Evolutionary conservation across 495 filamentous ascomycete species (phyloP).

Genomic region (Staphylotrichum longicolle): DNA sequence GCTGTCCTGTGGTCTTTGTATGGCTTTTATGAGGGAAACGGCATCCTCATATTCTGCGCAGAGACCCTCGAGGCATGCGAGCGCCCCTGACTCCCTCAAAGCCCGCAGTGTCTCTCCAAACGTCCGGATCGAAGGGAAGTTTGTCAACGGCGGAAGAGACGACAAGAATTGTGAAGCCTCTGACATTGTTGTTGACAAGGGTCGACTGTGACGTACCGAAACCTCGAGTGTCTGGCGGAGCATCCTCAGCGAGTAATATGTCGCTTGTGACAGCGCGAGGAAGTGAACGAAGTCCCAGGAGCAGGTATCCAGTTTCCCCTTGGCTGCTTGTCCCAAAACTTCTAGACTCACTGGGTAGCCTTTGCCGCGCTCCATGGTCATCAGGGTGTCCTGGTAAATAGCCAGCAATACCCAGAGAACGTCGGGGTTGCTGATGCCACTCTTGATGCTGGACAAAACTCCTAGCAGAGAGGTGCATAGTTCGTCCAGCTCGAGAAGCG

Average conservation of each 20-base stretch:
- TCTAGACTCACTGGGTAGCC: constrained; percentile 28
- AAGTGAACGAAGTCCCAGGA: constrained; percentile 65
- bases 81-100: constrained; percentile 19
- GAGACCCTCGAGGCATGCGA: constrained; percentile 18
- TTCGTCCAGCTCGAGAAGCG: constrained; percentile 7
- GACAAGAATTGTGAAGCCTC: constrained; percentile 11
- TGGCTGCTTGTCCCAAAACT: constrained; percentile 25
- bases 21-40: constrained; percentile 20
- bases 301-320: constrained; percentile 23
- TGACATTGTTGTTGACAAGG: neutral
- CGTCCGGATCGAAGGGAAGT: constrained; percentile 20
- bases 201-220: neutral
- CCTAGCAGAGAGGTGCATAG: constrained; percentile 9
- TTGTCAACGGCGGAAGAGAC: constrained; percentile 23
- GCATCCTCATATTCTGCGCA: constrained; percentile 21
- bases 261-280: constrained; percentile 59
- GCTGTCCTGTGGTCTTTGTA: constrained; percentile 7
- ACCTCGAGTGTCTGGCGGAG: constrained; percentile 54
- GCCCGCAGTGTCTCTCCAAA: constrained; percentile 23
- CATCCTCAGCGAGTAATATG: constrained; percentile 65
- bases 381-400: constrained; percentile 44
- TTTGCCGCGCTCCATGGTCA: constrained; percentile 36
- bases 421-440: neutral
- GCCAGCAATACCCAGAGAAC: constrained; percentile 41
- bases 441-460: constrained; percentile 20